A percentile compares a stretch with the other conserved stretches of the same genome.
Evolutionary conservation across 1,139 yeast genomes (phyloP).

Genomic region (Trichomonascaceae sp.): DNA sequence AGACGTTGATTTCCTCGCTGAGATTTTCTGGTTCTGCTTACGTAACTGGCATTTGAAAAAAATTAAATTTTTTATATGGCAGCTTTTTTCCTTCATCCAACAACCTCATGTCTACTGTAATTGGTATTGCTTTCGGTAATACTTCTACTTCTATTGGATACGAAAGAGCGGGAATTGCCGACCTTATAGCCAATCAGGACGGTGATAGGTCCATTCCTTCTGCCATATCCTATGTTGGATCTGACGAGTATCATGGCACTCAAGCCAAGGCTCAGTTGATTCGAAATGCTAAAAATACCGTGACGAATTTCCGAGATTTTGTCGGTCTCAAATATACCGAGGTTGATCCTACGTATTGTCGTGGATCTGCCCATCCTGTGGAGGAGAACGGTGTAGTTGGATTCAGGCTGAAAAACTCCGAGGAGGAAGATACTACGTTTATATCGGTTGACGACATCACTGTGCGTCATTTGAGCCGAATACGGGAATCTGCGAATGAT

Average conservation of each 20-base stretch:
- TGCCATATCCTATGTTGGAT: slow-evolving; percentile 83
- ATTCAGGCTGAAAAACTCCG: slow-evolving; percentile 47
- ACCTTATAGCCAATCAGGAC: slow-evolving; percentile 97
- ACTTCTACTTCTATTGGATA: slow-evolving; percentile 92
- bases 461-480: slow-evolving; percentile 74
- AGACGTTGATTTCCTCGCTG: background rate
- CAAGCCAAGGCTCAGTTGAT: slow-evolving; percentile 91
- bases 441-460: slow-evolving; percentile 72
- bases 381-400: slow-evolving; percentile 66
- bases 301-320: slow-evolving; percentile 89
- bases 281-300: slow-evolving; percentile 83
- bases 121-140: slow-evolving; percentile 96
- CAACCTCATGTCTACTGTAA: slow-evolving; percentile 48
- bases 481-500: slow-evolving; percentile 87
- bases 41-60: background rate
- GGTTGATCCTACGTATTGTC: slow-evolving; percentile 57
- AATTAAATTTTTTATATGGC: background rate
- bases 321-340: slow-evolving; percentile 70
- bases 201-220: slow-evolving; percentile 98
- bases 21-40: background rate
- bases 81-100: slow-evolving; percentile 1
- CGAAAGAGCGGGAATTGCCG: slow-evolving; percentile 88
- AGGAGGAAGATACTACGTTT: slow-evolving; percentile 35
- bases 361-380: slow-evolving; percentile 67
- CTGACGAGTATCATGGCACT: slow-evolving; percentile 94